Percentiles rank a stretch among this genome's conserved stretches.
These are phyloP conservation scores for Leccinum pellstonianum DNA, from an alignment of 768 basidiomycete genomes.

Conservation along the genomic window DNA sequence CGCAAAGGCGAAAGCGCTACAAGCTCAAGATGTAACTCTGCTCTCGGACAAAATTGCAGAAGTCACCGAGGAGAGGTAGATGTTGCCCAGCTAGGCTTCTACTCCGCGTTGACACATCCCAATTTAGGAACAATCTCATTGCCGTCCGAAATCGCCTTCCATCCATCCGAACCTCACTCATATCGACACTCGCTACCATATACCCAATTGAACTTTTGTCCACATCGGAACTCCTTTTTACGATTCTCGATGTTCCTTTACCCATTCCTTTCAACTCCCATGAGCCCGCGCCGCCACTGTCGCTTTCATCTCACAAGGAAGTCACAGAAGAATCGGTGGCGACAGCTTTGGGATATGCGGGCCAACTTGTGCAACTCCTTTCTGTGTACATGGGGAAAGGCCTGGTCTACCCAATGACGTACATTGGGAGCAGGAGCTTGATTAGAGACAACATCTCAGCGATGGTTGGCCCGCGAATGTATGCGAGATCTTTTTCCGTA, in stretches of 20 bases:
- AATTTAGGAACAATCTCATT: constrained; percentile 44
- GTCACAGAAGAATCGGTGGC: constrained; percentile 86
- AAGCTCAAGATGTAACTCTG: constrained; percentile 30
- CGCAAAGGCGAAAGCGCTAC: constrained; percentile 40
- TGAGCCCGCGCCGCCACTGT: constrained; percentile 83
- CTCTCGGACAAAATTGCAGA: constrained; percentile 32
- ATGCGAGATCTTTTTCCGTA: constrained; percentile 33
- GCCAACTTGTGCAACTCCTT: constrained; percentile 80
- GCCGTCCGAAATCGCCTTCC: constrained; percentile 49
- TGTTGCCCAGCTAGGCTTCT: constrained; percentile 5
- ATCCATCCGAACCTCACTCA: constrained; percentile 58
- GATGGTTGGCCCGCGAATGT: constrained; percentile 96
- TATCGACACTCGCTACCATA: constrained; percentile 70
- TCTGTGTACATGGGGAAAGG: constrained; percentile 74
- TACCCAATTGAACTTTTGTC: constrained; percentile 90
- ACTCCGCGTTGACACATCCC: constrained; percentile 15
- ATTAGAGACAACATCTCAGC: constrained; percentile 91
- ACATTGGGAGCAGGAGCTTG: constrained; percentile 84
- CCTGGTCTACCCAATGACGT: constrained; percentile 87
- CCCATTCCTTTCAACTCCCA: constrained; percentile 76
- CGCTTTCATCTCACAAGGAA: constrained; percentile 59
- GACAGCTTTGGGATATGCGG: constrained; percentile 87
- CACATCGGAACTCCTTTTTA: constrained; percentile 83
- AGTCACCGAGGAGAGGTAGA: constrained; percentile 42
- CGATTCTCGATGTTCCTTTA: constrained; percentile 83